Evolutionary conservation across 23 red algal species (phyloP), one percentile per base, ranked within the genome.

Genomic region (Pyropia yezoensis): DNA sequence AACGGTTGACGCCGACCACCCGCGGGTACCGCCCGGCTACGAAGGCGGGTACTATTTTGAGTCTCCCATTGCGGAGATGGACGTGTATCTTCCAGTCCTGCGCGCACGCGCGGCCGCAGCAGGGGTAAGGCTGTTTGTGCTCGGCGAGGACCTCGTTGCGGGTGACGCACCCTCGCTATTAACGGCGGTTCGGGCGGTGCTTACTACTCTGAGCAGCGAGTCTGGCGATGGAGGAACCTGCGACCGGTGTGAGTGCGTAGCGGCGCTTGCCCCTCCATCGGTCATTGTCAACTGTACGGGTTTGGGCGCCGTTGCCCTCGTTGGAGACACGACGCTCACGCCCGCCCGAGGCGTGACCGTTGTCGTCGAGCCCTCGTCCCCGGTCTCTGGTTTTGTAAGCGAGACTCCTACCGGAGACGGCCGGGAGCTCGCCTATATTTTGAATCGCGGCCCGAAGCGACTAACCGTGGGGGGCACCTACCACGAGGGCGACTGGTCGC

Each of bases 231-330:
- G 39, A 6, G 4, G 39, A 11, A 8, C 7, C 12, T 3, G 6
- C 16, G 14, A 15, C 25, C 1, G 8, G 6, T 27, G 14, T 28
- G 64, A 25, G 26, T 28, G 64, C 5, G 50, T 6, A 7, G 24
- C 54, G 54, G 14, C 64, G 64, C 50, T 27, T 15, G 50, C 66
- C 26, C 28, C 73, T 27, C 34, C 57, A 3, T 27, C 54, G 8
- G 63, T 88, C 17, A 22, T 88, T 28, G 73, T 88, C 27, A 88
- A 88, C 59, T 88, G 83, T 45, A 57, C 73, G n/a, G 83, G 83
- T 22, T 67, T 88, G 20, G 73, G 83, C 12, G 66, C 83, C 47
- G 65, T 53, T 12, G 73, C 59, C 25, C 62, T 88, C 29, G 62
- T 78, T 17, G 55, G 60, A 19, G 83, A 78, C 23, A 76, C 74